These are phyloP conservation scores for Lagenidium giganteum DNA, from an alignment of 352 stramenopile species.

Conservation along the genomic window DNA sequence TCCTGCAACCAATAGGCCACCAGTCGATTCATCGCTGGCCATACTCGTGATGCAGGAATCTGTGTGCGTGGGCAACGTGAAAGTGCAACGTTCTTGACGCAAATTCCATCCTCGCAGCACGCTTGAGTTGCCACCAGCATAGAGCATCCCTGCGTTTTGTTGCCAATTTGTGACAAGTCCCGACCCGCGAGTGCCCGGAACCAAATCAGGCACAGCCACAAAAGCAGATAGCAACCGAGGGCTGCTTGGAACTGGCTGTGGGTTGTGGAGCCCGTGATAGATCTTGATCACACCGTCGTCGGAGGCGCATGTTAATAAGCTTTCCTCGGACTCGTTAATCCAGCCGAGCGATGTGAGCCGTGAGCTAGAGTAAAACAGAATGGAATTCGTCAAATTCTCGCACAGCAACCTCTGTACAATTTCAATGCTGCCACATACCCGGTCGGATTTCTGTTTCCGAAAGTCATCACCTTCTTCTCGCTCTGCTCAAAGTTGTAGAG, in stretches of 20 bases:
- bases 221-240: constrained; percentile 92
- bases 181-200: constrained; percentile 85
- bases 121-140: constrained; percentile 91
- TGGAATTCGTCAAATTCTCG: too few relatives aligned
- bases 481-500: constrained; percentile 95
- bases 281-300: constrained; percentile 97
- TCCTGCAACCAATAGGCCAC: constrained; percentile 86
- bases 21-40: constrained; percentile 65
- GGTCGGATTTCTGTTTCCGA: constrained; percentile 80
- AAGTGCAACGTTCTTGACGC: constrained; percentile 82
- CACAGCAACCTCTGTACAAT: too few relatives aligned
- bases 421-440: constrained; percentile 36
- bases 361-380: constrained; percentile 32
- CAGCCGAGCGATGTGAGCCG: constrained; percentile 93
- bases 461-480: constrained; percentile 74
- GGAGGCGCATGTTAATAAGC: constrained; percentile 92
- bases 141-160: constrained; percentile 85
- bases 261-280: constrained; percentile 85
- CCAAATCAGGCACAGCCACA: constrained; percentile 90
- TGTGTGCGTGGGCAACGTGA: constrained; percentile 80
- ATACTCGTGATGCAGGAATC: constrained; percentile 91
- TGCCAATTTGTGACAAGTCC: constrained; percentile 97
- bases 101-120: constrained; percentile 95
- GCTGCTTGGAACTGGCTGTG: constrained; percentile 28
- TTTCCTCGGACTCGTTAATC: constrained; percentile 95